phyloP scores from a whole-genome alignment of 495 filamentous ascomycete species.

The Saxispiralis lemnorum region DNA sequence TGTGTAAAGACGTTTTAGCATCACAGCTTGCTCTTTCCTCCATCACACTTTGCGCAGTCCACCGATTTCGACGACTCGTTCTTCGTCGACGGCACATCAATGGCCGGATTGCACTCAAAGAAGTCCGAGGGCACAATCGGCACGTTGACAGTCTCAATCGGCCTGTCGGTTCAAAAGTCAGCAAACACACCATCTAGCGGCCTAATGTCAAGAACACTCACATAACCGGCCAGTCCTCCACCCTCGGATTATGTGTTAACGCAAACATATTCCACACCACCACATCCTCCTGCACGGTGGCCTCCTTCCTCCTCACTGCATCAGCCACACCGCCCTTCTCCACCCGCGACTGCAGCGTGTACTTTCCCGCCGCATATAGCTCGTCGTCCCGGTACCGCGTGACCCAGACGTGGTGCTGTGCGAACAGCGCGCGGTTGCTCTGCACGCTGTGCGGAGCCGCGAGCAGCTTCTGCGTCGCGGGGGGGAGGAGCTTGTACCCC shows the following conservation, averaged over 20 bases:
- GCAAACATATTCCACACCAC: slow-evolving; percentile 47
- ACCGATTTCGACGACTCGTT: slow-evolving; percentile 35
- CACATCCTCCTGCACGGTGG: slow-evolving; percentile 30
- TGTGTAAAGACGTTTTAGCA: no score
- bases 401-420: slow-evolving; percentile 21
- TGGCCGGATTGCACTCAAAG: slow-evolving; percentile 36
- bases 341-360: slow-evolving; percentile 28
- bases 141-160: slow-evolving; percentile 41
- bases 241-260: slow-evolving; percentile 40
- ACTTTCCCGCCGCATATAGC: slow-evolving; percentile 27
- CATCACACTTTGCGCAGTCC: neutral
- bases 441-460: slow-evolving; percentile 21
- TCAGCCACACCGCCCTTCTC: slow-evolving; percentile 29
- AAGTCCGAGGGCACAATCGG: slow-evolving; percentile 36
- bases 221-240: slow-evolving; percentile 48
- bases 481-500: slow-evolving; percentile 21
- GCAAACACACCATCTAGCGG: neutral
- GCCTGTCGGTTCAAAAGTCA: slow-evolving; percentile 24
- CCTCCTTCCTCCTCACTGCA: slow-evolving; percentile 25
- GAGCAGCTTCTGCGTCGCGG: slow-evolving; percentile 20
- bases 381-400: slow-evolving; percentile 28
- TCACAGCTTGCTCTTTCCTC: no score
- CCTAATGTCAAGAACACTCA: no score
- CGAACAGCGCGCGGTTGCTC: slow-evolving; percentile 24
- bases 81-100: slow-evolving; percentile 35